A percentile compares a stretch with the other conserved stretches of the same genome.
Evolutionary conservation across 371 early-diverging fungal species (phyloP).

Genomic region (Rhizomucor miehei): DNA sequence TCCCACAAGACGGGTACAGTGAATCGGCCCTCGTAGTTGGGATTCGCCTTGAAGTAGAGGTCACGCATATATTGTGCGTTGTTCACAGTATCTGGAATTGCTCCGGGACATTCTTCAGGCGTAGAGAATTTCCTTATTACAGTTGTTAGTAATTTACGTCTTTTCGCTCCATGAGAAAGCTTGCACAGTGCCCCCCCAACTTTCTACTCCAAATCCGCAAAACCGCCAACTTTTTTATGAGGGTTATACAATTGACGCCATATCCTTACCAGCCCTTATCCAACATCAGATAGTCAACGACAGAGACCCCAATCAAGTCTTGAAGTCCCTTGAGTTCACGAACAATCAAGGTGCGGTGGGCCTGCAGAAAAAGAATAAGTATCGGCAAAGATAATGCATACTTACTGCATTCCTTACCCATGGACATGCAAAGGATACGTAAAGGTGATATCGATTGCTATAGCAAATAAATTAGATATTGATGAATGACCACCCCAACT

Average conservation of each 20-base stretch:
- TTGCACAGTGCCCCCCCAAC: too few species aligned
- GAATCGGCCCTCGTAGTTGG: slow-evolving; percentile 74
- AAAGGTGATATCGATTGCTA: slow-evolving; percentile 76
- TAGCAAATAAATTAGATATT: background rate
- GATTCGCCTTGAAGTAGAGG: slow-evolving; percentile 86
- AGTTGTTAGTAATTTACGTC: too few species aligned
- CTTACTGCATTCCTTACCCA: slow-evolving; percentile 57
- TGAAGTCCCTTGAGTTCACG: slow-evolving; percentile 87
- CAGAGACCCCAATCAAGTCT: slow-evolving; percentile 73
- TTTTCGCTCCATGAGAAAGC: too few species aligned
- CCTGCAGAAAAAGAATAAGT: slow-evolving; percentile 44
- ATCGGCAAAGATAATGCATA: background rate
- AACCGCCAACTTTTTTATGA: too few species aligned
- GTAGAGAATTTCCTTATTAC: slow-evolving; percentile 70
- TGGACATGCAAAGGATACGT: slow-evolving; percentile 81
- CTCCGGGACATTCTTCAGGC: slow-evolving; percentile 72
- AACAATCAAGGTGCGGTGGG: slow-evolving; percentile 85
- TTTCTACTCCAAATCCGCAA: too few species aligned
- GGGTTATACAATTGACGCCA: too few species aligned
- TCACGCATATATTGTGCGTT: slow-evolving; percentile 74
- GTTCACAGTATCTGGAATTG: slow-evolving; percentile 76
- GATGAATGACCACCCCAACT: background rate
- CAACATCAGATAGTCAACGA: slow-evolving; percentile 79
- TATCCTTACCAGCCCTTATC: slow-evolving; percentile 72
- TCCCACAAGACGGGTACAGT: slow-evolving; percentile 93